Base-by-base conservation (phyloP, 2,329 filamentous ascomycete genomes). In the Chaetothyriales sp. region DNA sequence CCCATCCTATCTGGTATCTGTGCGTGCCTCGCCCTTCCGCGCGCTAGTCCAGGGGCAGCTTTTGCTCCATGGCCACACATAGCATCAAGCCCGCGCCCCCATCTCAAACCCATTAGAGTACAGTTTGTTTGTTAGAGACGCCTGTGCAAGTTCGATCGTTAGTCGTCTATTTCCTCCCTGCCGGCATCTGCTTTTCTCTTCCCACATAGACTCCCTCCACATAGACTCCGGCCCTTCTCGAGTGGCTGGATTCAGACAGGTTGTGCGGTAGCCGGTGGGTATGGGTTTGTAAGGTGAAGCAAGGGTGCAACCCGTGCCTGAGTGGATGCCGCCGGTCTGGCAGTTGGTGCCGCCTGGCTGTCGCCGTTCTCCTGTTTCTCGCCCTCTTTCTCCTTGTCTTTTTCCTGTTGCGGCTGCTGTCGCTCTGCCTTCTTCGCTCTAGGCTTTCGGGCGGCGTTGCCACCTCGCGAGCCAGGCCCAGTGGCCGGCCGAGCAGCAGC, bases 351-450 rank as follows among this genome's bases (percentile, higher is more conserved):
- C 12, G 32, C 15, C 32, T 39, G 10, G 32, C 8, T 39, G 10
- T 39, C 32, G 32, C 10, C 32, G 15, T 39, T 39, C 32, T 39
- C 32, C 2, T 4, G 10, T 15, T 39, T 39, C 43, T 84, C 75
- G 57, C 88, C 83, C 6, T 81, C 74, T 70, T 92, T 92, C 43
- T 84, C 75, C 57, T 88, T 83, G 5, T 81, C 74, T 70, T 92
- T 92, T 65, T 93, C 86, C 44, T 79, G 77, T 61, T 93, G 86
- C 67, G 86, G 80, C 62, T 83, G 79, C 54, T 84, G 83, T 60
- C 86, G 85, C 63, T 90, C 84, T 39, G 85, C 83, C 65, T 95
- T 95, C 42, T 84, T 92, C 58, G 87, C 82, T 43, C 89, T 81
- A 48, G 87, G 86, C 66, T 93, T 93, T 59, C 88, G 77, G 18